phyloP scores from a whole-genome alignment of 2,329 filamentous ascomycete genomes.

The Diaporthe eres region DNA sequence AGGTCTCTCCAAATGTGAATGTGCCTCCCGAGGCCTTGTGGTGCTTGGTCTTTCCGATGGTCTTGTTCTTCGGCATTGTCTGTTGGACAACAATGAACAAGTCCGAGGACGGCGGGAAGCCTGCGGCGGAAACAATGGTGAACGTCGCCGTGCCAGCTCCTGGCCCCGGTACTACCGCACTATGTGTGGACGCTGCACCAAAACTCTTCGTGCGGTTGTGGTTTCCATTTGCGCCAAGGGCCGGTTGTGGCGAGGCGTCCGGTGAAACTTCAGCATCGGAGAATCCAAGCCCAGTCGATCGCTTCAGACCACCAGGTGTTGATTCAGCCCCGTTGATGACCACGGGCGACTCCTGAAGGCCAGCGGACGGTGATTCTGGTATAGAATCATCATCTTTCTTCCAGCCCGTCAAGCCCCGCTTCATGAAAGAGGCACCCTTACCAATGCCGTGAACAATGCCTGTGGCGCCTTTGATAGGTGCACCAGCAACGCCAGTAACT shows the following conservation, averaged over 20 bases:
- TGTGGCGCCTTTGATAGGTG: slow-evolving; percentile 92
- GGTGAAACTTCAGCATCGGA: slow-evolving; percentile 50
- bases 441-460: slow-evolving; percentile 82
- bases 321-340: slow-evolving; percentile 59
- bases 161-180: slow-evolving; percentile 70
- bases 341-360: slow-evolving; percentile 47
- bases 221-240: slow-evolving; percentile 50
- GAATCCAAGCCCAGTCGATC: slow-evolving; percentile 55
- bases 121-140: slow-evolving; percentile 82
- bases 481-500: slow-evolving; percentile 83
- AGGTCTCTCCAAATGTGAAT: slow-evolving; percentile 82
- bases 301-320: slow-evolving; percentile 54
- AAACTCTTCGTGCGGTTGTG: slow-evolving; percentile 71
- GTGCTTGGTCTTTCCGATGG: slow-evolving; percentile 92
- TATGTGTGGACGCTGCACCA: slow-evolving; percentile 77
- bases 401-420: slow-evolving; percentile 83
- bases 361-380: slow-evolving; percentile 27
- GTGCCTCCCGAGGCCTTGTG: slow-evolving; percentile 79
- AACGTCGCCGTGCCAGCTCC: slow-evolving; percentile 84
- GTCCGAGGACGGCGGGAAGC: slow-evolving; percentile 82
- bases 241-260: slow-evolving; percentile 51
- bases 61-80: slow-evolving; percentile 78
- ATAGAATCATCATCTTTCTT: slow-evolving; percentile 71
- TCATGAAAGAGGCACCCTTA: slow-evolving; percentile 91
- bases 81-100: slow-evolving; percentile 83